Evolutionary conservation across 805 yeast genomes (phyloP).

Genomic region (Pichia nanzhaoensis): DNA sequence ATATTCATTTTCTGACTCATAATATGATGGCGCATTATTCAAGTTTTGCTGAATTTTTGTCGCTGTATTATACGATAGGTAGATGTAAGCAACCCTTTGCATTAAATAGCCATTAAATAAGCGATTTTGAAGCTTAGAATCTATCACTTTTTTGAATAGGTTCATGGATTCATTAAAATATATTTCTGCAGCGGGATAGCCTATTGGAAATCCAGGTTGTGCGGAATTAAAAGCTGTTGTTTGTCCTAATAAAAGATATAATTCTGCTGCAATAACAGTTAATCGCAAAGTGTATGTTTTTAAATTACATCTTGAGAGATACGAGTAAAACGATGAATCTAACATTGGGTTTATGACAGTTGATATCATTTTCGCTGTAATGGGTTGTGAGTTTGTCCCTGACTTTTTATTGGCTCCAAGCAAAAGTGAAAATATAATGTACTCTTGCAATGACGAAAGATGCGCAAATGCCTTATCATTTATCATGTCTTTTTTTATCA

Average conservation of each 20-base stretch:
- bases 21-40: constrained; percentile 14
- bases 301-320: constrained; percentile 61
- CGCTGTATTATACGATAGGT: constrained; percentile 19
- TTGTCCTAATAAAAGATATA: constrained; percentile 44
- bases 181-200: constrained; percentile 23
- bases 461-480: constrained; percentile 75
- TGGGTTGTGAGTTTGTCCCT: constrained; percentile 26
- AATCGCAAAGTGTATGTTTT: constrained; percentile 68
- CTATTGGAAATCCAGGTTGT: background rate
- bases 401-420: constrained; percentile 40
- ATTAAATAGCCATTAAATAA: constrained; percentile 33
- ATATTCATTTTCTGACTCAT: constrained; percentile 32
- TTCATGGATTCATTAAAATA: constrained; percentile 42
- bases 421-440: constrained; percentile 68
- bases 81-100: constrained; percentile 34
- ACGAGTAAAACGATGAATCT: constrained; percentile 71
- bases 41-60: background rate
- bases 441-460: constrained; percentile 81
- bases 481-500: constrained; percentile 68
- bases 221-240: constrained; percentile 8
- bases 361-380: constrained; percentile 40
- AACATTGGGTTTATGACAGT: constrained; percentile 54
- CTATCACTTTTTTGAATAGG: constrained; percentile 38
- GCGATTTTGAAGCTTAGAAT: constrained; percentile 39
- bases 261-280: constrained; percentile 59